These are phyloP conservation scores for Alternaria arborescens DNA, from an alignment of 2,329 filamentous ascomycete genomes.

Conservation along the genomic window DNA sequence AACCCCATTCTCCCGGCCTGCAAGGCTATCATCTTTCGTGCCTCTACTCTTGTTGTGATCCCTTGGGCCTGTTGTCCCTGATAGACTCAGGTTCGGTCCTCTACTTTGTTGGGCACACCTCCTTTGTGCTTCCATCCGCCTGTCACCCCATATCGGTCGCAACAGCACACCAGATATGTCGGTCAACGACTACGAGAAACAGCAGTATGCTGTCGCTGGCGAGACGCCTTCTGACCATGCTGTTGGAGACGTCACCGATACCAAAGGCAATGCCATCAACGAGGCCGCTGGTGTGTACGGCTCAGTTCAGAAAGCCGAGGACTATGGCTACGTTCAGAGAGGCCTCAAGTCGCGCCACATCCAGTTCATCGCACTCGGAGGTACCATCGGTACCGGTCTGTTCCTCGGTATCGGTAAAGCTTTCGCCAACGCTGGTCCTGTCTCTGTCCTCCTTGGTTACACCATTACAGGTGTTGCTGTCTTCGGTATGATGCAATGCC, in stretches of 20 bases:
- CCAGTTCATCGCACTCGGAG: slow-evolving; percentile 67
- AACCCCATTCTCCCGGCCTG: slow-evolving; percentile 20
- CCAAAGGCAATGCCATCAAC: slow-evolving; percentile 41
- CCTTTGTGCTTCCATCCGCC: slow-evolving; percentile 2
- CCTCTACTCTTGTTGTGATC: slow-evolving; percentile 22
- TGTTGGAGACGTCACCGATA: slow-evolving; percentile 34
- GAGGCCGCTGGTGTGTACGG: slow-evolving; percentile 65
- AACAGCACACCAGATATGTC: slow-evolving; percentile 28
- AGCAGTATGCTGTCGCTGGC: slow-evolving; percentile 31
- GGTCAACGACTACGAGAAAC: slow-evolving; percentile 37
- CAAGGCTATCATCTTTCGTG: slow-evolving; percentile 28
- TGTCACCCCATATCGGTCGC: background rate
- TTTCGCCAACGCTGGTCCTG: slow-evolving; percentile 45
- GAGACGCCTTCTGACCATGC: slow-evolving; percentile 29
- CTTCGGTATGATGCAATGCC: slow-evolving; percentile 53
- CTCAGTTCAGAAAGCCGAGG: slow-evolving; percentile 56
- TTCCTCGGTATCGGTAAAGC: slow-evolving; percentile 47
- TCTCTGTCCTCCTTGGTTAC: slow-evolving; percentile 50
- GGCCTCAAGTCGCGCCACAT: slow-evolving; percentile 64
- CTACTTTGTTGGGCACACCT: background rate
- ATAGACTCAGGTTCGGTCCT: slow-evolving; percentile 8
- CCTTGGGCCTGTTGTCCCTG: slow-evolving; percentile 11
- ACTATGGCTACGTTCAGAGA: slow-evolving; percentile 21
- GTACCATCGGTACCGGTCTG: slow-evolving; percentile 59
- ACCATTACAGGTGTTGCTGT: slow-evolving; percentile 46